Conservation (phyloP, 2,329 filamentous ascomycete genomes). For the Periconia sp. region DNA sequence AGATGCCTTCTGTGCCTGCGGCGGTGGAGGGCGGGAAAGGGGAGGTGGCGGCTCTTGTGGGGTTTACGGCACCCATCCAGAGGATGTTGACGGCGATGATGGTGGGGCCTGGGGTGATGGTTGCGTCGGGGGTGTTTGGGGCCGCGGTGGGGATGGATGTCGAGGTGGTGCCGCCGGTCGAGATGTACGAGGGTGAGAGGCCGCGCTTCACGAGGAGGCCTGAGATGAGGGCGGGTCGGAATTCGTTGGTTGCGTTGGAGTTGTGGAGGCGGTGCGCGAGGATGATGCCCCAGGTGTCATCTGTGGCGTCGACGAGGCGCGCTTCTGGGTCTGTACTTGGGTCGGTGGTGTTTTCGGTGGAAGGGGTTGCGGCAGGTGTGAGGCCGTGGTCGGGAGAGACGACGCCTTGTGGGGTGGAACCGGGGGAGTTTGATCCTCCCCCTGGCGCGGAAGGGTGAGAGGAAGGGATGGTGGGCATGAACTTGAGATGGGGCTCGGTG, state of each 20-base stretch:
- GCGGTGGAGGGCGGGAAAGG: slow-evolving; percentile 31
- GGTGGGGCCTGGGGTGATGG: slow-evolving; percentile 27
- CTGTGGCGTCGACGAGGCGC: slow-evolving; percentile 69
- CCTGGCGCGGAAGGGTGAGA: slow-evolving; percentile 13
- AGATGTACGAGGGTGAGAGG: slow-evolving; percentile 1
- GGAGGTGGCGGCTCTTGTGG: slow-evolving; percentile 32
- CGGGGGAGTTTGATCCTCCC: slow-evolving; percentile 31
- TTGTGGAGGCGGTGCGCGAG: slow-evolving; percentile 60
- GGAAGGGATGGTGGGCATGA: slow-evolving; percentile 55
- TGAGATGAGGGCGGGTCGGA: slow-evolving; percentile 43
- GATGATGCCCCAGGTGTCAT: slow-evolving; percentile 76
- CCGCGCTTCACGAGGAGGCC: slow-evolving; percentile 49
- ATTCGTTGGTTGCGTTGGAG: slow-evolving; percentile 36
- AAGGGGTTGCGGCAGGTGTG: slow-evolving; percentile 69
- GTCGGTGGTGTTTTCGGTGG: slow-evolving; percentile 51
- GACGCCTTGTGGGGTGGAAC: slow-evolving; percentile 39
- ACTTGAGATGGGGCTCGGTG: slow-evolving; percentile 63
- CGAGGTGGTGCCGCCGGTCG: slow-evolving; percentile 1
- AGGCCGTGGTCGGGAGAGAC: slow-evolving; percentile 43
- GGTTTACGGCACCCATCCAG: slow-evolving; percentile 48
- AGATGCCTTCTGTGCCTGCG: slow-evolving; percentile 20
- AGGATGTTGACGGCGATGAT: slow-evolving; percentile 47
- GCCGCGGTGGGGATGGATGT: slow-evolving; percentile 12
- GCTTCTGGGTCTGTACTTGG: slow-evolving; percentile 60
- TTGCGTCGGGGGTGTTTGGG: slow-evolving; percentile 20